Conservation (phyloP, 202 grass and related monocot genomes). For the Zizania palustris region DNA sequence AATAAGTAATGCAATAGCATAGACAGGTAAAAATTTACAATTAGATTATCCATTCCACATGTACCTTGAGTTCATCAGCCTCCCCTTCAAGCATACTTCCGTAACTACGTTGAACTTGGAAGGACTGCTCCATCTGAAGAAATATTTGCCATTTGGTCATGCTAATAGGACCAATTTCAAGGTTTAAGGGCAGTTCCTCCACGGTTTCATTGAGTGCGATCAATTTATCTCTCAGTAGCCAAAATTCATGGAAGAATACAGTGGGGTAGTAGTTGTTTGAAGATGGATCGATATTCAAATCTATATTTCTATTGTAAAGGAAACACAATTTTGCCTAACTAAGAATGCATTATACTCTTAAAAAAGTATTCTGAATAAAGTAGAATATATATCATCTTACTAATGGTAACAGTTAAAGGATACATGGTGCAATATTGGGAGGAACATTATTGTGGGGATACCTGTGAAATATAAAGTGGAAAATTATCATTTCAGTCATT, state of each 20-base stretch:
- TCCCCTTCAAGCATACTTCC: conserved; percentile 99
- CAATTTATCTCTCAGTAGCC: conserved; percentile 97
- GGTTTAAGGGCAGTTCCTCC: conserved; percentile 70
- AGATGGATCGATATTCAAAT: conserved; percentile 75
- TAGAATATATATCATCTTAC: conserved; percentile 24
- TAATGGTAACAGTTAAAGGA: conserved; percentile 58
- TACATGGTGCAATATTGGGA: conserved; percentile 69
- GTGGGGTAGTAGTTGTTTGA: conserved; percentile 82
- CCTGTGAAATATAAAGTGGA: conserved; percentile 54
- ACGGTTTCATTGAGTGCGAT: conserved; percentile 79
- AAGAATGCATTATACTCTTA: conserved; percentile 11
- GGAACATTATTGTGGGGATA: conserved; percentile 86
- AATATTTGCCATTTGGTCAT: conserved; percentile 94
- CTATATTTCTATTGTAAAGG: conserved; percentile 72
- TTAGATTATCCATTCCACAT: conserved; percentile 18
- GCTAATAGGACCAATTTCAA: conserved; percentile 93
- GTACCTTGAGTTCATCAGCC: conserved; percentile 96
- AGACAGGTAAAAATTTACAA: conserved; percentile 3
- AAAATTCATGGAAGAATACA: conserved; percentile 96
- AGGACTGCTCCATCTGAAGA: conserved; percentile 98
- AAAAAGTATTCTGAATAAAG: conserved; percentile 29
- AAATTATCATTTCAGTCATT: conserved; percentile 31
- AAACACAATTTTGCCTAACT: conserved; percentile 39
- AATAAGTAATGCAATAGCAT: not conserved
- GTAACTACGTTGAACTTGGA: conserved; percentile 92